Conservation (phyloP, 116 monocot species). For the Dioscorea cayenensis region DNA sequence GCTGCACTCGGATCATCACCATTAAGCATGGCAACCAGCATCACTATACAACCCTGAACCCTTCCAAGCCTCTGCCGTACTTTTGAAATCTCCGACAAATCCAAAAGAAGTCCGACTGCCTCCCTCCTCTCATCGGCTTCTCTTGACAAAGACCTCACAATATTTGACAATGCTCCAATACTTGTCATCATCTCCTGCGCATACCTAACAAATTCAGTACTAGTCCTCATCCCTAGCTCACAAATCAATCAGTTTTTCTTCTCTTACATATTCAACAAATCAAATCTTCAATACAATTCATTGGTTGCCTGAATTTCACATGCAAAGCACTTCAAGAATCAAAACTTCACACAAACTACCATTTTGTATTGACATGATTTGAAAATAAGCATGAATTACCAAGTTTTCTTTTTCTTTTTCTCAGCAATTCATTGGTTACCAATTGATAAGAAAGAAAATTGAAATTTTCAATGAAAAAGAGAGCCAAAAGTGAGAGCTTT, state of each 20-base stretch:
- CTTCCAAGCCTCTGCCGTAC: slow-evolving; percentile 72
- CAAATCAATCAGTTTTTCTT: neutral
- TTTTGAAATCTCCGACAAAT: slow-evolving; percentile 28
- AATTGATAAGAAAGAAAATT: no score
- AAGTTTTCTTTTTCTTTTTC: no score
- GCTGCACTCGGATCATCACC: slow-evolving; percentile 45
- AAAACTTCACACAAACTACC: no score
- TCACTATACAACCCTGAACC: slow-evolving; percentile 67
- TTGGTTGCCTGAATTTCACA: no score
- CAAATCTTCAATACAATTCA: no score
- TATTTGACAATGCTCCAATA: slow-evolving; percentile 40
- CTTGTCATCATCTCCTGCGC: slow-evolving; percentile 64
- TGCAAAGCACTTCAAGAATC: no score
- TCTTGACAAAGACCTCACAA: slow-evolving; percentile 49
- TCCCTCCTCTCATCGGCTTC: slow-evolving; percentile 61
- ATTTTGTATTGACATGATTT: no score
- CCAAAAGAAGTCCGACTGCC: slow-evolving; percentile 55
- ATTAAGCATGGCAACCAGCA: slow-evolving; percentile 56
- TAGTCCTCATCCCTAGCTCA: neutral
- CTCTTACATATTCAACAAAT: no score
- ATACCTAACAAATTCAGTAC: neutral
- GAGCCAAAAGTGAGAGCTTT: neutral
- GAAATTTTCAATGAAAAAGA: neutral
- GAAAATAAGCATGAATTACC: no score
- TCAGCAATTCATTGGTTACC: no score